A percentile compares a stretch with the other conserved stretches of the same genome.
Evolutionary conservation across 192 early-diverging fungal species (phyloP).

Genomic region (Backusella mclennaniae): DNA sequence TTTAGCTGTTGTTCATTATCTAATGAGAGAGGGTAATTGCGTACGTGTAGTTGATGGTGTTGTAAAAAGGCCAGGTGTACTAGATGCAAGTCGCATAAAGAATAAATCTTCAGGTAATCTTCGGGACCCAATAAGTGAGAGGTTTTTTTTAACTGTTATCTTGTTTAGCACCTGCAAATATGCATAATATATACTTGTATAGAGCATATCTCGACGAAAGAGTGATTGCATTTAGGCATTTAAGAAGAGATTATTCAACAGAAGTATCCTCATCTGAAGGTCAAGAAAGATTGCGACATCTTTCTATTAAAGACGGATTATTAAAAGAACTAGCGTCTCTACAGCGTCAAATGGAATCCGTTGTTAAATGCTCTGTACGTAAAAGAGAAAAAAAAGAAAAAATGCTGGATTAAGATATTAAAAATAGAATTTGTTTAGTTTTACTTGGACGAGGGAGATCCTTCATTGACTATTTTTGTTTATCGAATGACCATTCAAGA

Average conservation of each 20-base stretch:
- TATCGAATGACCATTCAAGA: conserved; percentile 73
- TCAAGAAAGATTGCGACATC: conserved; percentile 51
- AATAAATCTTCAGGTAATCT: conserved; percentile 47
- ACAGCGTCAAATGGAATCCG: conserved; percentile 65
- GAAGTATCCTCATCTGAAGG: conserved; percentile 39
- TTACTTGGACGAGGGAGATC: conserved; percentile 68
- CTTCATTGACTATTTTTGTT: conserved; percentile 69
- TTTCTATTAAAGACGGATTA: conserved; percentile 58
- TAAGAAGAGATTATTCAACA: conserved; percentile 63
- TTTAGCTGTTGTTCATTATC: conserved; percentile 67
- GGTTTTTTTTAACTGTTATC: not conserved
- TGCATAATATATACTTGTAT: conserved; percentile 68
- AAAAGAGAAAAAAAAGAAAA: not conserved
- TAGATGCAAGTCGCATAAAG: conserved; percentile 49
- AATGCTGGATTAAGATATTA: not conserved
- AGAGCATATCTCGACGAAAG: conserved; percentile 71
- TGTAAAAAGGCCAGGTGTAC: conserved; percentile 41
- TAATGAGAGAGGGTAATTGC: conserved; percentile 68
- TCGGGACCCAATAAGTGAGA: not conserved
- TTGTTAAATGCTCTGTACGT: conserved; percentile 69
- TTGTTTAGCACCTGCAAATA: conserved; percentile 10
- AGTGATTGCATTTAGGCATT: conserved; percentile 56
- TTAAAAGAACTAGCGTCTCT: conserved; percentile 59
- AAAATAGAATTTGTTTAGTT: conserved; percentile 45
- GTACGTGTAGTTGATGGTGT: conserved; percentile 60